These are phyloP conservation scores for Cucurbita ficifolia DNA, from an alignment of 306 rosid species.

Conservation along the genomic window DNA sequence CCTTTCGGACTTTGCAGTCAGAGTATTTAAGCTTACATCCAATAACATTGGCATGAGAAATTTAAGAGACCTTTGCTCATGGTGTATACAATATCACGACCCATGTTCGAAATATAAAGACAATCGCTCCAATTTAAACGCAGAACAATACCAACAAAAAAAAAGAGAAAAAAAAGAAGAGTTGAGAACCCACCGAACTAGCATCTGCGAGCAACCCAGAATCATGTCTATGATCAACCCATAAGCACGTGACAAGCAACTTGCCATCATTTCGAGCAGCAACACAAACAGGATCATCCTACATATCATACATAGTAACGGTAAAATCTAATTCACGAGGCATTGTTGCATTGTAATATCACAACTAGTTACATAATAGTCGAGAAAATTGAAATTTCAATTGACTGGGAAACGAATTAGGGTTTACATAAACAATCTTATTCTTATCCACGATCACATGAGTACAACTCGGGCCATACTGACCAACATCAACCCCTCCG, in stretches of 20 bases:
- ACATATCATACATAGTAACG: background rate
- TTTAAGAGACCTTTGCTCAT: background rate
- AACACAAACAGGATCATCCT: slow-evolving; percentile 73
- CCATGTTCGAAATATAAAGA: background rate
- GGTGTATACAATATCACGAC: background rate
- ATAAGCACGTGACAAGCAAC: slow-evolving; percentile 54
- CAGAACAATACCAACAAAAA: background rate
- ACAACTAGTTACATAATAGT: background rate
- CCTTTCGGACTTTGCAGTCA: background rate
- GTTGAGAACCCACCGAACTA: slow-evolving; percentile 37
- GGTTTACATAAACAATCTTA: slow-evolving; percentile 40
- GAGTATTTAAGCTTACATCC: background rate
- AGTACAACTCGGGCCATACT: slow-evolving; percentile 42
- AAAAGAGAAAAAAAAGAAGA: background rate
- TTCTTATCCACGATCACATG: slow-evolving; percentile 67
- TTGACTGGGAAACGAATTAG: background rate
- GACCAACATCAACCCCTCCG: slow-evolving; percentile 61
- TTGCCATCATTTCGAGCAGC: slow-evolving; percentile 66
- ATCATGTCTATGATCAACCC: slow-evolving; percentile 83
- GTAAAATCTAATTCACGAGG: background rate
- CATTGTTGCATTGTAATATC: background rate
- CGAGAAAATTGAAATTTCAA: background rate
- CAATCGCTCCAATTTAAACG: background rate
- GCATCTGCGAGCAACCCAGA: slow-evolving; percentile 46
- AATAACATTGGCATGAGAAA: background rate